These are phyloP conservation scores for Metarhizium humberi DNA, from an alignment of 2,329 filamentous ascomycete species.

Conservation along the genomic window DNA sequence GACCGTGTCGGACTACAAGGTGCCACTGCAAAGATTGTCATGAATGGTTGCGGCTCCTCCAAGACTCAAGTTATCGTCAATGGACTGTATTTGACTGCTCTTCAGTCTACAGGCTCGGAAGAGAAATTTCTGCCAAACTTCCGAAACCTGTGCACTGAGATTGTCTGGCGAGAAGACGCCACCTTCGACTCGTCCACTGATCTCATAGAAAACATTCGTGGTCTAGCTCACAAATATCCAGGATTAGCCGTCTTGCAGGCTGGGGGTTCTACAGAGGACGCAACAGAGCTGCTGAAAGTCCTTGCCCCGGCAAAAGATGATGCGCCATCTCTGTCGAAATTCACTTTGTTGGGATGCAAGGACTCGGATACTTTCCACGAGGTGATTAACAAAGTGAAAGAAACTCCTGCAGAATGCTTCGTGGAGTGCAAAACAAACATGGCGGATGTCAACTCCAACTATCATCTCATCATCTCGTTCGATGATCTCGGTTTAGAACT, in stretches of 20 bases:
- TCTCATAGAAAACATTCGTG: constrained; percentile 18
- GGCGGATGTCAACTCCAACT: constrained; percentile 16
- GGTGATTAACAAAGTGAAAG: constrained; percentile 7
- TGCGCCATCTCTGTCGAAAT: constrained; percentile 24
- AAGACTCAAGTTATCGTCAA: constrained; percentile 32
- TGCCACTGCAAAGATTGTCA: constrained; percentile 33
- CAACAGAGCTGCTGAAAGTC: constrained; percentile 15
- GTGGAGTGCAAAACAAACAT: constrained; percentile 19
- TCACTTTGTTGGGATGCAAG: constrained; percentile 17
- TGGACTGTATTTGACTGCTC: constrained; percentile 32
- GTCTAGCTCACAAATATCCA: constrained; percentile 30
- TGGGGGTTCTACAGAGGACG: constrained; percentile 17
- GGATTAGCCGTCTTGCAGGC: constrained; percentile 29
- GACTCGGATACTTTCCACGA: constrained; percentile 2
- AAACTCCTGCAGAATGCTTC: constrained; percentile 11
- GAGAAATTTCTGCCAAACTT: constrained; percentile 37
- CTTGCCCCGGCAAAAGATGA: constrained; percentile 13
- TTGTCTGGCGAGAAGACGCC: constrained; percentile 36
- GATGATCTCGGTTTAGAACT: constrained; percentile 8
- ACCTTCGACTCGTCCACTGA: constrained; percentile 13
- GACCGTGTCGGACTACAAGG: constrained; percentile 24
- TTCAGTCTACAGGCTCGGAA: constrained; percentile 18
- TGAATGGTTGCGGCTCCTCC: constrained; percentile 25
- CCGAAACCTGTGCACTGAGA: constrained; percentile 37
- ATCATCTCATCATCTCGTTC: constrained; percentile 24